Evolutionary conservation across 2,329 filamentous ascomycete genomes (phyloP).

Genomic region (Calonectria henricotiae): DNA sequence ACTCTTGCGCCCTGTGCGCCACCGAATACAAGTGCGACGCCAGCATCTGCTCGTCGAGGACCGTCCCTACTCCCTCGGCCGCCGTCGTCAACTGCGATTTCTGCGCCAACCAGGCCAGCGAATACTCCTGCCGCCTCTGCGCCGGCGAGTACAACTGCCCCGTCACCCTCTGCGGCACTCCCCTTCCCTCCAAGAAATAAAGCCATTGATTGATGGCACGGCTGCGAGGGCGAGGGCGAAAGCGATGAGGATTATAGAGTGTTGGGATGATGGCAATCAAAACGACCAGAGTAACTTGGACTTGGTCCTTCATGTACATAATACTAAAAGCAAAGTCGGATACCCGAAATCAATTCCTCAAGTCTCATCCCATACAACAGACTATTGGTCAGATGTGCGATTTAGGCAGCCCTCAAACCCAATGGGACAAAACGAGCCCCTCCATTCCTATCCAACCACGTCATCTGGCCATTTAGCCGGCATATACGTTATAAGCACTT

Average conservation of each 20-base stretch:
- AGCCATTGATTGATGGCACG: neutral
- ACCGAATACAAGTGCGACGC: conserved; percentile 16
- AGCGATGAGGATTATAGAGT: neutral
- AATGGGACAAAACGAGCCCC: neutral
- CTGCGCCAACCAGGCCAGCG: conserved; percentile 12
- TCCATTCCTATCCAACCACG: conserved; percentile 9
- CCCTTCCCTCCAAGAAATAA: neutral
- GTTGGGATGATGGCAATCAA: conserved; percentile 6
- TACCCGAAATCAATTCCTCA: neutral
- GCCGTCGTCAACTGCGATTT: conserved; percentile 11
- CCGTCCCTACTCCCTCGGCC: neutral
- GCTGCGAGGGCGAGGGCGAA: neutral
- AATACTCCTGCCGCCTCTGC: conserved; percentile 17
- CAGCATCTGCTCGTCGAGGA: conserved; percentile 2
- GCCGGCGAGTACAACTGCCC: conserved; percentile 17
- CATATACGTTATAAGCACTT: conserved; percentile 13
- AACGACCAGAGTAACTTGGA: neutral
- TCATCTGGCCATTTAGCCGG: conserved; percentile 26
- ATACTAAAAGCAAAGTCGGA: conserved; percentile 2
- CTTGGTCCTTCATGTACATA: conserved; percentile 7
- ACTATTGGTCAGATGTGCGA: neutral
- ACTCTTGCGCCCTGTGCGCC: conserved; percentile 15
- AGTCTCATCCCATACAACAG: neutral
- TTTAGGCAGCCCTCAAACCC: conserved; percentile 11
- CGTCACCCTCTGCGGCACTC: neutral